phyloP scores from a whole-genome alignment of 441 rosid species.

The Arabidopsis lyrata region DNA sequence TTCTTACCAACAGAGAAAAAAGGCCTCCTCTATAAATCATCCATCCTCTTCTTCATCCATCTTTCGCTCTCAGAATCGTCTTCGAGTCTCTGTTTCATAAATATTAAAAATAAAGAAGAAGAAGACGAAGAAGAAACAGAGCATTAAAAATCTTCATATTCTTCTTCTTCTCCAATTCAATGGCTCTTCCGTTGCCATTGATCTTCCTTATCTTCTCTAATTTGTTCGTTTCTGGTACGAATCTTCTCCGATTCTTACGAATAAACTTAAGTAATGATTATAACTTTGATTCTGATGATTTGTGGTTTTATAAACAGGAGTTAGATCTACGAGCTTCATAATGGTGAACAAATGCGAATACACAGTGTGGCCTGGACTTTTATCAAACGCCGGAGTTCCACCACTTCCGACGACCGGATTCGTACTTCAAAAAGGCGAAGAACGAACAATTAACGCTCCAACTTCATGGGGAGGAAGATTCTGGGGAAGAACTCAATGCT shows the following conservation, averaged over 20 bases:
- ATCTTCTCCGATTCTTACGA: background rate
- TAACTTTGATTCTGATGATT: constrained; percentile 1
- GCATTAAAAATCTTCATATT: background rate
- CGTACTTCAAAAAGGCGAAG: constrained; percentile 63
- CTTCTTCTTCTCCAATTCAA: constrained; percentile 38
- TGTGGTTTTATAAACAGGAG: constrained; percentile 25
- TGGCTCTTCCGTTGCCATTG: constrained; percentile 49
- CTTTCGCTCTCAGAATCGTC: constrained; percentile 28
- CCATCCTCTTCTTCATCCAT: constrained; percentile 22
- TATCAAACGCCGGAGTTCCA: constrained; percentile 73
- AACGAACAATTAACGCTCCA: constrained; percentile 64
- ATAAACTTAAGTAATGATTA: background rate
- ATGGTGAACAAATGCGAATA: constrained; percentile 73
- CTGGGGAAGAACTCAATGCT: constrained; percentile 90
- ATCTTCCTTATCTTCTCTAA: constrained; percentile 42
- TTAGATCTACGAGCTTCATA: constrained; percentile 55
- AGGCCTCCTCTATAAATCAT: constrained; percentile 37
- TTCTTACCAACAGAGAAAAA: background rate
- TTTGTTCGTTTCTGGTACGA: constrained; percentile 51
- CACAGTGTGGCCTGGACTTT: constrained; percentile 89
- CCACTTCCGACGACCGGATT: constrained; percentile 79
- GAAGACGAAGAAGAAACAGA: constrained; percentile 43
- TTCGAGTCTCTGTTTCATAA: constrained; percentile 1
- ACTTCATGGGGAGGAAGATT: constrained; percentile 90
- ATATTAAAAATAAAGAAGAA: background rate